phyloP scores from a whole-genome alignment of 1,284 basidiomycete genomes.

The Trametes sp. region DNA sequence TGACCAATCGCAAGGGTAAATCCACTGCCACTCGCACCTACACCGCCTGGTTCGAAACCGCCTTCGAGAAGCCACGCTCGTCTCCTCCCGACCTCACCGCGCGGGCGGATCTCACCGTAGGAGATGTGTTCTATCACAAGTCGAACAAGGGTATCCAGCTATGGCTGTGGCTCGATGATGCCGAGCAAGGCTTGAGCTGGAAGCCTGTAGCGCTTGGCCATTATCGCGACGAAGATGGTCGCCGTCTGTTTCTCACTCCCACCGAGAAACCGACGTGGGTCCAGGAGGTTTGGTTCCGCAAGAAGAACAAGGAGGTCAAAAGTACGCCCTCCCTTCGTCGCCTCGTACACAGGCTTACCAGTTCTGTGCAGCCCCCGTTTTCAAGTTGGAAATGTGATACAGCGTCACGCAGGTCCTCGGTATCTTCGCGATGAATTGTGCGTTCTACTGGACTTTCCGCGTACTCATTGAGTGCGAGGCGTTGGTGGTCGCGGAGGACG shows the following conservation, averaged over 20 bases:
- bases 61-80: neutral
- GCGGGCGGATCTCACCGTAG: neutral
- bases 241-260: neutral
- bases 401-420: no score
- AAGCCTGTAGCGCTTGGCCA: neutral
- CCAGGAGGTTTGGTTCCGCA: neutral
- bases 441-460: no score
- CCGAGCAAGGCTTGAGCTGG: neutral
- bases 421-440: no score
- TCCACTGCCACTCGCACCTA: neutral
- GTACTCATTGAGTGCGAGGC: no score
- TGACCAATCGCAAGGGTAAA: slow-evolving; percentile 1
- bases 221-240: neutral
- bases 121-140: slow-evolving; percentile 6
- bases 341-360: no score
- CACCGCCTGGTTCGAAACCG: slow-evolving; percentile 3
- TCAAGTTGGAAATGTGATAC: no score
- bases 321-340: neutral
- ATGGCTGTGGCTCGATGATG: neutral
- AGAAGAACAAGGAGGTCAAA: neutral
- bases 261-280: neutral
- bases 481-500: no score
- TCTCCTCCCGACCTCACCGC: slow-evolving; percentile 1
- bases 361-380: no score
- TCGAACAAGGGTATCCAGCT: neutral